These are phyloP conservation scores for Castanea sativa DNA, from an alignment of 306 rosid species.

Conservation along the genomic window DNA sequence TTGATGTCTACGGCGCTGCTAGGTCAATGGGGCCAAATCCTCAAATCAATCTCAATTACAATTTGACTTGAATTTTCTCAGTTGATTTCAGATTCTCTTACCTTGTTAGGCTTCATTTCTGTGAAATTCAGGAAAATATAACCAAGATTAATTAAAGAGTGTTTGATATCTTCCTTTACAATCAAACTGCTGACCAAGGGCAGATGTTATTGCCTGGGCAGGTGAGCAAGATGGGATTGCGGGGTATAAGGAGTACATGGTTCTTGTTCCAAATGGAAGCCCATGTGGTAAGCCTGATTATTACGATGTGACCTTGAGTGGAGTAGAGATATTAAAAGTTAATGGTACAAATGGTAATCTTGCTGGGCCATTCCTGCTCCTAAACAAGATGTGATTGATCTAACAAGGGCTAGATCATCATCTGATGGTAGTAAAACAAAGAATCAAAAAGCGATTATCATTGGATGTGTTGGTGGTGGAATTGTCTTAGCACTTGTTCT, in stretches of 20 bases:
- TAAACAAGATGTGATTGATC: slow-evolving; percentile 45
- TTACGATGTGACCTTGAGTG: slow-evolving; percentile 68
- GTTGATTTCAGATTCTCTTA: slow-evolving; percentile 72
- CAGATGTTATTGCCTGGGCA: slow-evolving; percentile 58
- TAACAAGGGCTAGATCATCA: slow-evolving; percentile 37
- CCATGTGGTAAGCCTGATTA: slow-evolving; percentile 14
- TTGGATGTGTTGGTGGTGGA: slow-evolving; percentile 66
- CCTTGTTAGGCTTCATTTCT: slow-evolving; percentile 88
- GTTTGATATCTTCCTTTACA: slow-evolving; percentile 57
- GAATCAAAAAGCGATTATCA: slow-evolving; percentile 51
- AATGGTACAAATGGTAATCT: slow-evolving; percentile 56
- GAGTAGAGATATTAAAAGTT: slow-evolving; percentile 83
- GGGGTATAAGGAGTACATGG: slow-evolving; percentile 42
- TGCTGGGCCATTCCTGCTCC: slow-evolving; percentile 66
- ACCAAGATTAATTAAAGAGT: slow-evolving; percentile 52
- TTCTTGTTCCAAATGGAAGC: background rate
- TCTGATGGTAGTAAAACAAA: slow-evolving; percentile 36
- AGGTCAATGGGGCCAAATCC: slow-evolving; percentile 77
- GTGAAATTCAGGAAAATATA: slow-evolving; percentile 48
- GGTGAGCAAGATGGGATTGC: slow-evolving; percentile 31
- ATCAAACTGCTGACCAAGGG: slow-evolving; percentile 53
- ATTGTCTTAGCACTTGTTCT: slow-evolving; percentile 48
- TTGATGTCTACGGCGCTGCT: slow-evolving; percentile 60
- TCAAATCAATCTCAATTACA: slow-evolving; percentile 54
- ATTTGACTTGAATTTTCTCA: slow-evolving; percentile 72